Conservation (phyloP, 768 basidiomycete species). For the Jaapia argillacea region DNA sequence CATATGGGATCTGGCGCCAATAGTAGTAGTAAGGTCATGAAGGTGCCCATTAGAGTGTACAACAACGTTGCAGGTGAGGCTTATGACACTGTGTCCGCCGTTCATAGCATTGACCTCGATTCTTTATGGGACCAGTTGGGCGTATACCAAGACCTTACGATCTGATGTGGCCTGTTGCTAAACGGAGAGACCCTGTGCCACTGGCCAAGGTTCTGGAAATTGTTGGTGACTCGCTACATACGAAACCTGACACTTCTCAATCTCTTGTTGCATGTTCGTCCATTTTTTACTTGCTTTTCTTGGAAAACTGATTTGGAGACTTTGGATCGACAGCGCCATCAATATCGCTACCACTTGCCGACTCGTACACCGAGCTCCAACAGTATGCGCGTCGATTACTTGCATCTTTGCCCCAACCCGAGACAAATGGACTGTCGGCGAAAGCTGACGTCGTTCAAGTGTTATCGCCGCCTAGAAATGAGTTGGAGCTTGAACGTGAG, state of each 20-base stretch:
- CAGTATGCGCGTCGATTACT: slow-evolving; percentile 44
- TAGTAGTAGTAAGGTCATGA: slow-evolving; percentile 70
- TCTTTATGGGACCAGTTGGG: slow-evolving; percentile 24
- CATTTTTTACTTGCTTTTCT: no score
- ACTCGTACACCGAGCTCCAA: slow-evolving; percentile 35
- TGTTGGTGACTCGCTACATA: no score
- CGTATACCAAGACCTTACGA: slow-evolving; percentile 62
- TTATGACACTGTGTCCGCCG: background rate
- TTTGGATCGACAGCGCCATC: no score
- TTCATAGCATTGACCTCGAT: background rate
- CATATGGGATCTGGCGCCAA: slow-evolving; percentile 27
- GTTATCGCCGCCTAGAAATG: no score
- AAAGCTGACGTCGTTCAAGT: no score
- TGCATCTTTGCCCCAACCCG: slow-evolving; percentile 30
- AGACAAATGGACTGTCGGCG: no score
- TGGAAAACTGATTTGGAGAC: no score
- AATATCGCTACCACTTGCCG: no score
- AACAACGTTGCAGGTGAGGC: slow-evolving; percentile 74
- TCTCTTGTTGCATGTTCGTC: no score
- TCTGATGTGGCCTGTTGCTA: slow-evolving; percentile 67
- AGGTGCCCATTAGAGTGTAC: slow-evolving; percentile 86
- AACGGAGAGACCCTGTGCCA: slow-evolving; percentile 18
- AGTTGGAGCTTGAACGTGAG: slow-evolving; percentile 19
- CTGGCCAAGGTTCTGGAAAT: background rate
- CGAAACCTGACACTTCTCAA: no score